phyloP scores from a whole-genome alignment of 1,284 basidiomycete genomes.

The Earliella scabrosa region DNA sequence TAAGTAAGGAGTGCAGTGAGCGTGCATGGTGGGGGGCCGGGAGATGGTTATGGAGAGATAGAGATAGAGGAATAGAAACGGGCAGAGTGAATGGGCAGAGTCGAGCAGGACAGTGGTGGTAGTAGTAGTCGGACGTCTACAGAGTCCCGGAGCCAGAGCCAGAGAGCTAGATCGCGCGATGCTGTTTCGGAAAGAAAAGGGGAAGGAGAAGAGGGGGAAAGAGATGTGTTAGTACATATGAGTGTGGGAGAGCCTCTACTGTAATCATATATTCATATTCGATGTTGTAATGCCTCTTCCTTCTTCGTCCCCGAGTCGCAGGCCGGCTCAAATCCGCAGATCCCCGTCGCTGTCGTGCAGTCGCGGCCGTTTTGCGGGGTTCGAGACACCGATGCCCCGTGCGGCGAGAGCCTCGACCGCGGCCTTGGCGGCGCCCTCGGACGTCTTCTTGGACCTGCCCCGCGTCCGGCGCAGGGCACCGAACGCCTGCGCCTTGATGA shows the following conservation, averaged over 20 bases:
- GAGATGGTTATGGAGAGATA: no score
- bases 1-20: slow-evolving; percentile 27
- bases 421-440: slow-evolving; percentile 74
- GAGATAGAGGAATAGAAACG: slow-evolving; percentile 1
- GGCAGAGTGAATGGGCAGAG: slow-evolving; percentile 1
- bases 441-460: slow-evolving; percentile 68
- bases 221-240: slow-evolving; percentile 30
- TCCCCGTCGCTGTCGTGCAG: slow-evolving; percentile 54
- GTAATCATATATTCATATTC: slow-evolving; percentile 13
- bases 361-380: slow-evolving; percentile 60
- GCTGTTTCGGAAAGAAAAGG: slow-evolving; percentile 15
- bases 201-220: no score
- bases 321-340: slow-evolving; percentile 43
- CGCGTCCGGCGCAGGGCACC: slow-evolving; percentile 80
- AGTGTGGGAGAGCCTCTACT: slow-evolving; percentile 25
- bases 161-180: slow-evolving; percentile 13
- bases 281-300: neutral
- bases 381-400: slow-evolving; percentile 66
- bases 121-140: slow-evolving; percentile 20
- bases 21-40: no score
- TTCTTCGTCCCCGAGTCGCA: neutral
- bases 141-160: slow-evolving; percentile 28
- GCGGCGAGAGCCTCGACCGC: slow-evolving; percentile 79
- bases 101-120: slow-evolving; percentile 6
- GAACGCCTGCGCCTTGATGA: slow-evolving; percentile 87